A percentile compares a stretch with the other conserved stretches of the same genome.
These are phyloP conservation scores for Protomyces lactucae-debilis DNA, from an alignment of 1,139 yeast species.

Conservation along the genomic window DNA sequence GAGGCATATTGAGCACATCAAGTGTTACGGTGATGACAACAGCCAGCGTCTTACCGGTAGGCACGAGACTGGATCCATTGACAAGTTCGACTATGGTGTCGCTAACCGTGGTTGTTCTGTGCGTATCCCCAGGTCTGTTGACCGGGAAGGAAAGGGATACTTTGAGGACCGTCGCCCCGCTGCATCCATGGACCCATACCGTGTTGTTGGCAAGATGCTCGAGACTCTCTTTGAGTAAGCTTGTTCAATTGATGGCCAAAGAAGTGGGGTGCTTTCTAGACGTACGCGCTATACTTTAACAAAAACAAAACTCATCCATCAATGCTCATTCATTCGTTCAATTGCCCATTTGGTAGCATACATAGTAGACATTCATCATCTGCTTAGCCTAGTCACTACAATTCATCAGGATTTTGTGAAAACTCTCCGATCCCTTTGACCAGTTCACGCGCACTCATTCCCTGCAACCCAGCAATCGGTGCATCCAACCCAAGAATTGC, in stretches of 20 bases:
- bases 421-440: neutral
- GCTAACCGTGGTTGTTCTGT: constrained; percentile 99
- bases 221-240: constrained; percentile 74
- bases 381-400: neutral
- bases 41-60: constrained; percentile 94
- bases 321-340: neutral
- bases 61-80: constrained; percentile 96
- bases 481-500: constrained; percentile 9
- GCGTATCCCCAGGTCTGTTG: constrained; percentile 97
- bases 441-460: constrained; percentile 18
- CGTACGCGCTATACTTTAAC: too few species aligned
- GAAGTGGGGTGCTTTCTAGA: neutral
- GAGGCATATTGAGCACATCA: constrained; percentile 96
- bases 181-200: constrained; percentile 60
- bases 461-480: constrained; percentile 11
- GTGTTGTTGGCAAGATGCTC: constrained; percentile 77
- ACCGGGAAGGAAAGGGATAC: constrained; percentile 96
- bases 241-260: neutral
- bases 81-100: constrained; percentile 88
- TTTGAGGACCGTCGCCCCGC: constrained; percentile 99
- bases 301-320: neutral
- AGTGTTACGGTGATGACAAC: constrained; percentile 91
- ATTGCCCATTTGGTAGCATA: neutral
- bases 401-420: neutral
- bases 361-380: neutral